A percentile compares a stretch with the other conserved stretches of the same genome.
Conservation (phyloP, 2,329 filamentous ascomycete genomes). For the Zymoseptoria tritici region DNA sequence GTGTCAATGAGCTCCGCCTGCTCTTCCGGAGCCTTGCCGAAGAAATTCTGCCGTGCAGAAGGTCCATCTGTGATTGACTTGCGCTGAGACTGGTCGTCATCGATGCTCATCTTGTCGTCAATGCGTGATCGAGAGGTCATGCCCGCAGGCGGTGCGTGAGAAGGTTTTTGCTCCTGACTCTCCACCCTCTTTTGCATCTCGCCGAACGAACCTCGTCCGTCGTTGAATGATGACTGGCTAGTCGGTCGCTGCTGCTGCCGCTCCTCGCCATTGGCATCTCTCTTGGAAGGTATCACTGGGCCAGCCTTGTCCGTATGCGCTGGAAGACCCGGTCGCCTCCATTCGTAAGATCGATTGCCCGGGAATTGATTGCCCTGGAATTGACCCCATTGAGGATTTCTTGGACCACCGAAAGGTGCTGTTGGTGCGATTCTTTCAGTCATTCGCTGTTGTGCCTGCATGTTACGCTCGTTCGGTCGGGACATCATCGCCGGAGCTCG, state of each 20-base stretch:
- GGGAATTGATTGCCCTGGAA: conserved; percentile 29
- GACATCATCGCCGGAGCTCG: conserved; percentile 16
- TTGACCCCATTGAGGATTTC: conserved; percentile 21
- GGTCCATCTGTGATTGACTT: conserved; percentile 10
- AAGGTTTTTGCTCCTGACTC: not conserved
- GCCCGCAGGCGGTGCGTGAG: not conserved
- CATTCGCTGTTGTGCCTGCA: conserved; percentile 12
- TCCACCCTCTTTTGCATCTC: not conserved
- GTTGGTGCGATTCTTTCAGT: conserved; percentile 11
- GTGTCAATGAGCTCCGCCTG: conserved; percentile 21
- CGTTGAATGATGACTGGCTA: not conserved
- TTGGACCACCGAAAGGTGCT: conserved; percentile 19
- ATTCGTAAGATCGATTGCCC: conserved; percentile 12
- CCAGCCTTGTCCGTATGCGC: conserved; percentile 16
- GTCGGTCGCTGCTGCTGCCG: conserved; percentile 18
- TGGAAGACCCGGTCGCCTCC: conserved; percentile 35
- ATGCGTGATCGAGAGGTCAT: not conserved
- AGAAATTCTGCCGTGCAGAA: conserved; percentile 25
- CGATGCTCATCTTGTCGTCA: conserved; percentile 23
- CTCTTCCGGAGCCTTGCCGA: conserved; percentile 22
- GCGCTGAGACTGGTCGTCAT: conserved; percentile 11
- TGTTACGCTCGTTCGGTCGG: conserved; percentile 6
- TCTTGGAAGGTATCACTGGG: conserved; percentile 35
- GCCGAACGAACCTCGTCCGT: not conserved
- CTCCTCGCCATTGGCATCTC: conserved; percentile 39